Evolutionary conservation across 257 asterid species (phyloP).

Genomic region (Verbena officinalis): DNA sequence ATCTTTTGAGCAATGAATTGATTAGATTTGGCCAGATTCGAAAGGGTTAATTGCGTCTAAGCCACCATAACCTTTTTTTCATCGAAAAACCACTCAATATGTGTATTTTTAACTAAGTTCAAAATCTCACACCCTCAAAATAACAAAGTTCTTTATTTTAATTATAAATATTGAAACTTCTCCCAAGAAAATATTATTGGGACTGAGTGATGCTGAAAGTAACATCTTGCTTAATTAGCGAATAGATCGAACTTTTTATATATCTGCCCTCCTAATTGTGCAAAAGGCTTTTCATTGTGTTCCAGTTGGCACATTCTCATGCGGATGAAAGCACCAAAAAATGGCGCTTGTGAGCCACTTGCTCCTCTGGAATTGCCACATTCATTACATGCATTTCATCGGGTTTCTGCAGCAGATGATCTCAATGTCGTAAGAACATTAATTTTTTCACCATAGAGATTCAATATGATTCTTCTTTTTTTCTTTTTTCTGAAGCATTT

Average conservation of each 20-base stretch:
- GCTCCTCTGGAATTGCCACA: conserved; percentile 92
- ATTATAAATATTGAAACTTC: no score
- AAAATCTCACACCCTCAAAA: no score
- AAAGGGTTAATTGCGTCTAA: no score
- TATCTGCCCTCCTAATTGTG: conserved; percentile 24
- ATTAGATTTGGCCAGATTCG: no score
- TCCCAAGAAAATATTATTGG: no score
- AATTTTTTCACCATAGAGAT: conserved; percentile 77
- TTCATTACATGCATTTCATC: conserved; percentile 87
- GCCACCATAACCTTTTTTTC: no score
- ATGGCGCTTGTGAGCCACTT: conserved; percentile 79
- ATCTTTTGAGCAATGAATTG: no score
- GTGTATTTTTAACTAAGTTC: no score
- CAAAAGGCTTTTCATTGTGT: conserved; percentile 3
- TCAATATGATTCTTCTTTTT: conserved; percentile 81
- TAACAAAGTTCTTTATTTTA: no score
- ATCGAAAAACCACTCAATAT: no score
- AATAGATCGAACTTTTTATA: conserved; percentile 25
- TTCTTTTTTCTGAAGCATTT: conserved; percentile 65
- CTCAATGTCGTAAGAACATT: conserved; percentile 87
- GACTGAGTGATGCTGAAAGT: no score
- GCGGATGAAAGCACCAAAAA: conserved; percentile 81
- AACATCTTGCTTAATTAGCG: background rate
- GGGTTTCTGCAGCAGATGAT: conserved; percentile 69
- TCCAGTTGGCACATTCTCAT: conserved; percentile 95